A percentile compares a stretch with the other conserved stretches of the same genome.
These are phyloP conservation scores for Trifolium repens DNA, from an alignment of 306 rosid species.

Conservation along the genomic window DNA sequence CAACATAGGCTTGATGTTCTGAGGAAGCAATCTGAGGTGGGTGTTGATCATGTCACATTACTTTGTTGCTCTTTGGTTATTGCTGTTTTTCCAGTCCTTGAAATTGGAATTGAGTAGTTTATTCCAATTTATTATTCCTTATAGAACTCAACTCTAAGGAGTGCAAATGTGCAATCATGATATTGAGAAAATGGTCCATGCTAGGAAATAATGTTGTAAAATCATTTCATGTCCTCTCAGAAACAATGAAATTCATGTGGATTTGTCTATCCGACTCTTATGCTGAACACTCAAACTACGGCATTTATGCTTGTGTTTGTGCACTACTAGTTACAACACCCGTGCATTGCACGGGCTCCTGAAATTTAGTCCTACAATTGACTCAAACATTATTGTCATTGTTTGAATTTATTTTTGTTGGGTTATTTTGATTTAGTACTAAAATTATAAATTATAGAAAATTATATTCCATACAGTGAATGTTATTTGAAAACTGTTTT, in stretches of 20 bases:
- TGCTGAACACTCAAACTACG: conserved; percentile 25
- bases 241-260: conserved; percentile 22
- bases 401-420: too few species aligned
- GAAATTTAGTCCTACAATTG: too few species aligned
- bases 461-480: too few species aligned
- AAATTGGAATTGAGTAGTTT: conserved; percentile 30
- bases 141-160: conserved; percentile 7
- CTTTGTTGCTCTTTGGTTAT: conserved; percentile 23
- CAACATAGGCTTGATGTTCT: conserved; percentile 77
- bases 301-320: conserved; percentile 19
- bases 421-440: too few species aligned
- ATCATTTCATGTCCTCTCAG: background rate
- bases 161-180: conserved; percentile 19
- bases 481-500: too few species aligned
- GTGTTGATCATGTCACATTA: conserved; percentile 42
- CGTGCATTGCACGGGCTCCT: too few species aligned
- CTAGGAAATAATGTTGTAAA: conserved; percentile 30
- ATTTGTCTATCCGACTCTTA: conserved; percentile 7
- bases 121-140: conserved; percentile 3
- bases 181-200: conserved; percentile 28
- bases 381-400: too few species aligned
- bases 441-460: too few species aligned
- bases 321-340: background rate
- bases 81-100: conserved; percentile 25
- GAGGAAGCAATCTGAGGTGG: conserved; percentile 85